Base-by-base conservation (phyloP, 2,329 filamentous ascomycete species). In the Ustulina deusta region DNA sequence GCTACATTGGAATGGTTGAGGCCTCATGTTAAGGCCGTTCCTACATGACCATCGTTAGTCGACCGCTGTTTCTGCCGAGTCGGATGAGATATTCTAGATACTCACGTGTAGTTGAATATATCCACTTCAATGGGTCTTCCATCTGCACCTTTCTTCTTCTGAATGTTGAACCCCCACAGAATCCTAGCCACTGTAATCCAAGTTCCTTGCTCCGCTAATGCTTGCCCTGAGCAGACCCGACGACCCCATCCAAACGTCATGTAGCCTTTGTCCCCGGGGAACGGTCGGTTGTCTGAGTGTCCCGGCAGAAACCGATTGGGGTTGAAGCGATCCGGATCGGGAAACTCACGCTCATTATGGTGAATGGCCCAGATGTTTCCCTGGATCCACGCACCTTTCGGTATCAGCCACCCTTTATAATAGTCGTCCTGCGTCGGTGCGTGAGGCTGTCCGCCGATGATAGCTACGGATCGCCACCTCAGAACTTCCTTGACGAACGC, bases 171-270 rank as follows among this genome's bases (percentile, higher is more conserved):
- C 0, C 81, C 86, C 86, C 87, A 89, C 6, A 90, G 78, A 32
- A 89, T 72, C 15, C 87, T 78, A 9, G 85, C 84, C 51, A 89
- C 80, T 0, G 84, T 87, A 72, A 89, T 83, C 81, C 86, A 89
- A 0, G 86, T 86, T 6, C 87, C 86, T 72, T 88, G 85, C 75
- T 90, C 87, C 1, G 87, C 87, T 20, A 90, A 78, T 2, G 81
- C 84, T 73, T 86, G 75, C 29, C 86, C 86, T 51, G 81, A 83
- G 74, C 86, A 88, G 3, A 86, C 83, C 6, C 86, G 76, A 2
- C 86, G 80, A 6, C 86, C 86, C 83, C 85, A 87, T 29, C 86
- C 85, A 72, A 87, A 87, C 1, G 85, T 85, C 83, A 86, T 86
- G 72, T 86, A 85, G 0, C 83, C 82, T 58, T 78, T 80, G 68